These are phyloP conservation scores for Cinnamomum micranthum DNA, from an alignment of 164 flowering plant genomes.

Conservation along the genomic window DNA sequence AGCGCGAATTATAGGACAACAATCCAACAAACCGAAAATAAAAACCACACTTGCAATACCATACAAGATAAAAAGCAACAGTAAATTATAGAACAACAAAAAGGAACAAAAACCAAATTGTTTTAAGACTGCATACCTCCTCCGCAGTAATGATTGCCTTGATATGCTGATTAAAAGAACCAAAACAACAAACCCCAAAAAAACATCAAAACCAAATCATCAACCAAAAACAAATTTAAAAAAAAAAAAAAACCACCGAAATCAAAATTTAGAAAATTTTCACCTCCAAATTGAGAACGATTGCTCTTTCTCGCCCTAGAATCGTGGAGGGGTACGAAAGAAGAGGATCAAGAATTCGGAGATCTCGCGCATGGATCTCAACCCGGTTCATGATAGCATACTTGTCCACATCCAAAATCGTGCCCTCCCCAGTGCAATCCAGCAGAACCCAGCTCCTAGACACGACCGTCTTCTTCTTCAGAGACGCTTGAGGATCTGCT, in stretches of 20 bases:
- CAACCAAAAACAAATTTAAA: neutral
- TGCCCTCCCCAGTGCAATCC: slow-evolving; percentile 53
- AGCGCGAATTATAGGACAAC: no score
- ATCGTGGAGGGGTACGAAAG: slow-evolving; percentile 91
- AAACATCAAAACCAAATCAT: neutral
- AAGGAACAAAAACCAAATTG: neutral
- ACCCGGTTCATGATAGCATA: slow-evolving; percentile 85
- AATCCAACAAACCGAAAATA: no score
- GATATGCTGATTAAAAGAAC: slow-evolving; percentile 57
- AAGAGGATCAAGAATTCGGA: slow-evolving; percentile 84
- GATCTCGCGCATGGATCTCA: slow-evolving; percentile 86
- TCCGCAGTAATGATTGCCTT: slow-evolving; percentile 92
- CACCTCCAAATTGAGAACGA: slow-evolving; percentile 93
- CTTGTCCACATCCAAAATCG: slow-evolving; percentile 73
- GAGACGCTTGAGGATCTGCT: slow-evolving; percentile 37
- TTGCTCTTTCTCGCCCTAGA: slow-evolving; percentile 79
- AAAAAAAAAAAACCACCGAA: neutral
- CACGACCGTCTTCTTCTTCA: slow-evolving; percentile 55
- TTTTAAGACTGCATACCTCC: slow-evolving; percentile 45
- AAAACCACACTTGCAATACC: no score
- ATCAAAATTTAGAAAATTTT: neutral
- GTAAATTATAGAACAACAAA: no score
- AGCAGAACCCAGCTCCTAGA: slow-evolving; percentile 76
- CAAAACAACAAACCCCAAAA: neutral
- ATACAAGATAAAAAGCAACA: no score